Base-by-base conservation (phyloP, 2,329 filamentous ascomycete species). In the Nakataea oryzae region DNA sequence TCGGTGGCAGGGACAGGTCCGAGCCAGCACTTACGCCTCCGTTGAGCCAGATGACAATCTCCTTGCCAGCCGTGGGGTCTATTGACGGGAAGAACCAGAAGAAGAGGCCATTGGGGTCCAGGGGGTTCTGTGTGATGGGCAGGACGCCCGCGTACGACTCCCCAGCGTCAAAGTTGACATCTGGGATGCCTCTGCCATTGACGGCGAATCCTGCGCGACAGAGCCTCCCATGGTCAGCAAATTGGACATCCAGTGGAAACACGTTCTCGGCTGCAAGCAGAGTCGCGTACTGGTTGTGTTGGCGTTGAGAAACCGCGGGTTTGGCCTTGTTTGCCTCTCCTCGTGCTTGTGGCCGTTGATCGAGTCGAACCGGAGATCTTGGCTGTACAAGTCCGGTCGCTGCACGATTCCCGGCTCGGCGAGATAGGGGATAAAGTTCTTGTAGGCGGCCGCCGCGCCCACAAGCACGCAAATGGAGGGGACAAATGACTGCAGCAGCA, bases 1-100 rank as follows among this genome's bases (percentile, higher is more conserved):
- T 13, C 7, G 17, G n/a, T 27, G 54, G 3, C 21, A 11, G 4
- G 17, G 41, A 50, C 3, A n/a, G n/a, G n/a, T 11, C 8, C 13
- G 5, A 12, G n/a, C 47, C 12, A n/a, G 17, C 4, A 65, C 70
- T 65, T 69, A 74, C 73, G 6, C 74, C 74, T 9, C 83, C 83
- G 62, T 83, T 85, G 29, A 79, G 71, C 79, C 80, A 87, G 50
- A 87, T 83, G 2, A 83, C 72, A 50, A 87, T 78, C 64, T 87
- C 84, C 34, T 86, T 78, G 0, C 75, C 72, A 0, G 76, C 75
- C 13, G 75, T 67, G 3, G 74, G 69, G 47, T 81, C 80, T 4
- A 75, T 76, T 0, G 82, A 80, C 0, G 84, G 85, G 61, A 85
- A 86, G 74, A 86, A 87, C 83, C 82, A 87, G 66, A 86, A 87